Conservation (phyloP, 768 basidiomycete species). For the Trichaptum fuscoviolaceum region DNA sequence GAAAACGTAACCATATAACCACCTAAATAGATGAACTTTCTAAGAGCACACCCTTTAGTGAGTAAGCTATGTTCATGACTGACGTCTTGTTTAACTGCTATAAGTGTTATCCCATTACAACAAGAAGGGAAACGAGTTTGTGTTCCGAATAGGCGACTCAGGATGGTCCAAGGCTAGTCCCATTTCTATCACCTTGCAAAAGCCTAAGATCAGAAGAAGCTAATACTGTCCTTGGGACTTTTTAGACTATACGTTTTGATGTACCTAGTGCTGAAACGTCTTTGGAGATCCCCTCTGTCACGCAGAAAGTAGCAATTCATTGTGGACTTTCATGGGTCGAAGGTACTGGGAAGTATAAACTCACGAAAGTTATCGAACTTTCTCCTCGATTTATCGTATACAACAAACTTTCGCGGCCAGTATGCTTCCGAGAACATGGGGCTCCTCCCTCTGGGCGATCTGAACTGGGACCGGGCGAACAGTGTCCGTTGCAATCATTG, state of each 20-base stretch:
- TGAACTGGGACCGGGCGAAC: slow-evolving; percentile 60
- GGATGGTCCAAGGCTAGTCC: slow-evolving; percentile 77
- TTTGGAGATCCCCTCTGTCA: slow-evolving; percentile 61
- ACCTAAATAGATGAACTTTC: slow-evolving; percentile 40
- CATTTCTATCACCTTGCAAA: neutral
- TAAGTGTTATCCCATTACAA: slow-evolving; percentile 83
- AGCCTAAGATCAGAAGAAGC: neutral
- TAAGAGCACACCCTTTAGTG: slow-evolving; percentile 73
- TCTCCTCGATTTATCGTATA: slow-evolving; percentile 87
- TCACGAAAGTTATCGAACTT: slow-evolving; percentile 89
- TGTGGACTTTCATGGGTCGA: slow-evolving; percentile 89
- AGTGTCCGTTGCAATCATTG: slow-evolving; percentile 62
- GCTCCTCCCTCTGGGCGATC: slow-evolving; percentile 58
- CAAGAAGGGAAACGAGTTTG: slow-evolving; percentile 76
- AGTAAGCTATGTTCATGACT: slow-evolving; percentile 27
- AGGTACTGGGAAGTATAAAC: slow-evolving; percentile 95
- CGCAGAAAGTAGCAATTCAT: slow-evolving; percentile 66
- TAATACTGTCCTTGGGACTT: slow-evolving; percentile 10
- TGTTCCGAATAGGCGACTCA: slow-evolving; percentile 76
- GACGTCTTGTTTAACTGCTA: neutral
- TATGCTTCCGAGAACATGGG: slow-evolving; percentile 85
- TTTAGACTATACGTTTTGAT: slow-evolving; percentile 79
- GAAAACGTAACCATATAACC: too few relatives aligned
- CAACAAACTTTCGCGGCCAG: slow-evolving; percentile 63
- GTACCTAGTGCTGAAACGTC: slow-evolving; percentile 89